Base-by-base conservation (phyloP, 1,284 basidiomycete species). In the Agaricales sp. region DNA sequence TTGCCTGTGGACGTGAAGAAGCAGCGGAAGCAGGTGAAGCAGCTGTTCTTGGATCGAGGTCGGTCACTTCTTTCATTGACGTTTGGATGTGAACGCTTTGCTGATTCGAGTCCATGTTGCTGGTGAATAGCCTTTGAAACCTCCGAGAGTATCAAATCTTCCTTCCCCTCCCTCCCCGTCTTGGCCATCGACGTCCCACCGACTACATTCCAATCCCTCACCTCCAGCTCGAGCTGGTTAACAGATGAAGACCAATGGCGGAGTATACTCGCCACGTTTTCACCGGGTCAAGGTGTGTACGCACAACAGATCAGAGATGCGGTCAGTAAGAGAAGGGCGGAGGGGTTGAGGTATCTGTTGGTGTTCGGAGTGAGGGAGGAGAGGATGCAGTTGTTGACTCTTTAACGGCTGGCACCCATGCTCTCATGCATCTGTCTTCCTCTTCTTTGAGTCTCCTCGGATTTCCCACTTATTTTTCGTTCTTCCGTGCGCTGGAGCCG, bases 241-340 rank as follows among this genome's bases (percentile, higher is more conserved):
- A 73, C 73, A 2, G 83, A 86, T 52, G 87, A 90, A 50, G 84
- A 88, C 16, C 67, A 70, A 0, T 87, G 87, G 82, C 81, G 79
- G 61, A 64, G 70, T 0, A 62, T 64, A 13, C 80, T 87, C 58
- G 75, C 79, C 0, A 67, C 72, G 19, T 68, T 75, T 43, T 74
- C 78, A 4, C 4, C 21, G 4, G 6, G 11, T 6, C n/a, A 16
- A 49, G 65, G 73, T 4, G 70, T 71, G 2, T 85, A 87, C 58
- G 78, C 80, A 0, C 61, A 73, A 39, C 79, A 85, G 54, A 64
- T 89, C 11, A 72, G 82, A 16, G 86, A 88, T 30, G 74, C 80
- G 1, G 72, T 78, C 2, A 61, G 66, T 20, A 79, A 74, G 57
- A 73, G 75, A 45, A 85, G 78, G 57, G 63, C 65, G 2, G 84